These are phyloP conservation scores for Stephanodiscus minutulus DNA, from an alignment of 108 stramenopile species.

Conservation along the genomic window DNA sequence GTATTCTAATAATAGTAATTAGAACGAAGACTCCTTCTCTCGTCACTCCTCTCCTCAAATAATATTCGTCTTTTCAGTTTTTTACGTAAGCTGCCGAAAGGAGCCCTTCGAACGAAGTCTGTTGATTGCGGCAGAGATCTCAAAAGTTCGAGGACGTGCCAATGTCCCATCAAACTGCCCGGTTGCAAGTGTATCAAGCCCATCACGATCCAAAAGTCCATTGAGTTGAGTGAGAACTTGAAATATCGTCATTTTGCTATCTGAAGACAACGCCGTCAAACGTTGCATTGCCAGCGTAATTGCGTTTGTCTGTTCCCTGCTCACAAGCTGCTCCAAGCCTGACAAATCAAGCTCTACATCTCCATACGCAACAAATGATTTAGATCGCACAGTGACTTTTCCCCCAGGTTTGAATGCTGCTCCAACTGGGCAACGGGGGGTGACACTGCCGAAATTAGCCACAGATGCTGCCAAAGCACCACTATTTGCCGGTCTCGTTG, in stretches of 20 bases:
- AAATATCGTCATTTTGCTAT: constrained; percentile 42
- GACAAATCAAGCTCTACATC: constrained; percentile 77
- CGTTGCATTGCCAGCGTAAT: constrained; percentile 68
- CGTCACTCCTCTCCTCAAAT: too few species aligned
- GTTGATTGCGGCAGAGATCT: constrained; percentile 82
- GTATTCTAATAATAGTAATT: too few species aligned
- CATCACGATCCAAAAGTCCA: constrained; percentile 53
- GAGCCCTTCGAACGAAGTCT: constrained; percentile 57
- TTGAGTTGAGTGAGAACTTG: constrained; percentile 58
- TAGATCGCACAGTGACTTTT: constrained; percentile 63
- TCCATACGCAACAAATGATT: constrained; percentile 66
- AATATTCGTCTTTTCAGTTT: neutral
- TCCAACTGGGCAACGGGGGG: constrained; percentile 54
- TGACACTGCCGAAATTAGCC: constrained; percentile 54
- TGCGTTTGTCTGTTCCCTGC: constrained; percentile 73
- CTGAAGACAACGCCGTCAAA: constrained; percentile 36
- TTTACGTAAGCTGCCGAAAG: constrained; percentile 46
- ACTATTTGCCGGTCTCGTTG: constrained; percentile 32
- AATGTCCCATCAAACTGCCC: constrained; percentile 76
- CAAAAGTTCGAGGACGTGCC: constrained; percentile 69
- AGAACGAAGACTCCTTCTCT: too few species aligned
- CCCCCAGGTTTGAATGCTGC: constrained; percentile 64
- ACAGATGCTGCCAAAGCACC: constrained; percentile 35
- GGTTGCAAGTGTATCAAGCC: constrained; percentile 59
- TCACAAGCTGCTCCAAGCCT: constrained; percentile 80